Percentiles rank a stretch among this genome's conserved stretches.
These are phyloP conservation scores for Ajuga chamaepitys DNA, from an alignment of 257 asterid species.

Conservation along the genomic window DNA sequence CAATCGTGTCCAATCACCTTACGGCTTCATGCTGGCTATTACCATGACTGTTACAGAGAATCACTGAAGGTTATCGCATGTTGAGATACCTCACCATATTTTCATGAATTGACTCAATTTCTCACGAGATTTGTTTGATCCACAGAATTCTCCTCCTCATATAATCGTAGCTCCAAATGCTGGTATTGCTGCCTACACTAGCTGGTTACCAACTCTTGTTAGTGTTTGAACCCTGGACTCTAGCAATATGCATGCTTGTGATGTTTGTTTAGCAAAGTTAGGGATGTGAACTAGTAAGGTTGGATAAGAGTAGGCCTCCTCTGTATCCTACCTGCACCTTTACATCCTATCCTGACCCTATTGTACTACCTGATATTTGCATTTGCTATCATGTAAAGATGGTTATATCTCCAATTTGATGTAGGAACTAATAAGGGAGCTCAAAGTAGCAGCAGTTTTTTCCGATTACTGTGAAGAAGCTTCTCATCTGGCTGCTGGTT, in stretches of 20 bases:
- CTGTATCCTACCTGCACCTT: no score
- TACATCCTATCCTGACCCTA: no score
- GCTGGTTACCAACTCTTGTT: conserved; percentile 93
- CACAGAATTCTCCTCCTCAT: conserved; percentile 58
- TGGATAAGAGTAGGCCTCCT: no score
- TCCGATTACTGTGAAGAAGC: conserved; percentile 98
- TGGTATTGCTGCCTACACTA: conserved; percentile 81
- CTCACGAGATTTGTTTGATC: conserved; percentile 9
- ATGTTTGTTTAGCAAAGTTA: background rate
- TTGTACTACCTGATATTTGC: no score
- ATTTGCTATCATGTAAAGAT: background rate
- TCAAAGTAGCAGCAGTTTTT: conserved; percentile 63
- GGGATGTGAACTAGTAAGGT: no score
- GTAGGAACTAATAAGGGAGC: conserved; percentile 61
- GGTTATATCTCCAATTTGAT: background rate
- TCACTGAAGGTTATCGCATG: conserved; percentile 46
- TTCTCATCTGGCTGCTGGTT: conserved; percentile 54
- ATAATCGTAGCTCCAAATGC: conserved; percentile 81
- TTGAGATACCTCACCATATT: background rate
- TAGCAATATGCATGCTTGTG: no score
- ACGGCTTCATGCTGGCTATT: conserved; percentile 70
- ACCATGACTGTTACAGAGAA: conserved; percentile 57
- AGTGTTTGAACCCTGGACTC: conserved; percentile 26
- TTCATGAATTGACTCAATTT: background rate
- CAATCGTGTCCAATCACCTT: conserved; percentile 36